A percentile compares a stretch with the other conserved stretches of the same genome.
These are phyloP conservation scores for Gossypium armourianum DNA, from an alignment of 441 rosid genomes.

Conservation along the genomic window DNA sequence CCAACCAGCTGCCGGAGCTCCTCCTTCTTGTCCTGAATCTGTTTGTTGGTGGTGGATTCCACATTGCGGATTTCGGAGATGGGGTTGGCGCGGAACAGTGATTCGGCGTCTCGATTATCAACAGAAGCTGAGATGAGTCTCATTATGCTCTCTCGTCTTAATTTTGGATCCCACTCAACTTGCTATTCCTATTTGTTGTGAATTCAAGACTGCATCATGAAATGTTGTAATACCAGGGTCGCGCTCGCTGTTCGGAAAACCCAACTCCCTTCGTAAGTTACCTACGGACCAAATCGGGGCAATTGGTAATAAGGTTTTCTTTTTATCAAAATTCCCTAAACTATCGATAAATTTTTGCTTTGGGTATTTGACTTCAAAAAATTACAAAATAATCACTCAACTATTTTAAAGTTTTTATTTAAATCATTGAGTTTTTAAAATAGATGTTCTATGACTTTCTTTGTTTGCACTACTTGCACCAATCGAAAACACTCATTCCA, in stretches of 20 bases:
- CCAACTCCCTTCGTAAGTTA: background rate
- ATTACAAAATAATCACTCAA: background rate
- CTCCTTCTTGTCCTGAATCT: slow-evolving; percentile 80
- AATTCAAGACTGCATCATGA: background rate
- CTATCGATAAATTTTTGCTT: too few relatives aligned
- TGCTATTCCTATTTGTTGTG: background rate
- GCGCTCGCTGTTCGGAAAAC: background rate
- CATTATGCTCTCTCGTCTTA: background rate
- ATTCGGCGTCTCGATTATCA: slow-evolving; percentile 72
- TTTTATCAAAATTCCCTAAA: background rate
- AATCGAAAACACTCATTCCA: background rate
- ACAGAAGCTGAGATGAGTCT: slow-evolving; percentile 14
- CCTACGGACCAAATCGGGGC: background rate
- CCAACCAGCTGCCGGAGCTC: slow-evolving; percentile 85
- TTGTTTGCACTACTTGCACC: background rate
- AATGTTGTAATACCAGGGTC: background rate
- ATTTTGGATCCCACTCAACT: background rate
- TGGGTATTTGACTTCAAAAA: too few relatives aligned
- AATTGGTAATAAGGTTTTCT: background rate
- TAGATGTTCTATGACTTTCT: too few relatives aligned
- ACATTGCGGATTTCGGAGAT: slow-evolving; percentile 65
- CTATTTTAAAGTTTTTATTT: too few relatives aligned
- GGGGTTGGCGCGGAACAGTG: slow-evolving; percentile 63
- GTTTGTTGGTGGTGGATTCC: slow-evolving; percentile 55
- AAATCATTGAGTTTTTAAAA: too few relatives aligned